Evolutionary conservation across 2,329 filamentous ascomycete genomes (phyloP).

Genomic region (Volutella citrinella): DNA sequence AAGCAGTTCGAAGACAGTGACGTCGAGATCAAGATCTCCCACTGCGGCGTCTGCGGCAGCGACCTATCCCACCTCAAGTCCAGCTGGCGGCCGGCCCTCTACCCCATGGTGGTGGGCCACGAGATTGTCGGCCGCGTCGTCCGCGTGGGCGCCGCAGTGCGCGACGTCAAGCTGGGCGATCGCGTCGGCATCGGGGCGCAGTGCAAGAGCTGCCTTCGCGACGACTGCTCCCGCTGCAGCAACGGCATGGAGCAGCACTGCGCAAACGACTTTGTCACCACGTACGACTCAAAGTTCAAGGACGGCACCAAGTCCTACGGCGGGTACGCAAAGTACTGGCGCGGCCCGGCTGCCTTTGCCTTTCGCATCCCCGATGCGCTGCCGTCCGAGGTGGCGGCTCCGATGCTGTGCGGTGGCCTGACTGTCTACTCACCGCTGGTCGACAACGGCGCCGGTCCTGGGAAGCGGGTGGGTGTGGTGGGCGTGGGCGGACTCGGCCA

Average conservation of each 20-base stretch:
- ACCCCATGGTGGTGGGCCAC: conserved; percentile 55
- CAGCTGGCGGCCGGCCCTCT: conserved; percentile 43
- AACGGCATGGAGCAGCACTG: conserved; percentile 42
- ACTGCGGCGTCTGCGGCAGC: conserved; percentile 63
- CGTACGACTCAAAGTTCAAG: conserved; percentile 51
- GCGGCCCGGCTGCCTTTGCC: too few relatives aligned
- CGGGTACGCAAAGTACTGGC: too few relatives aligned
- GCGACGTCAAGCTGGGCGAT: conserved; percentile 55
- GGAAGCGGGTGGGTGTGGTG: too few relatives aligned
- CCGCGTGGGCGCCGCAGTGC: conserved; percentile 48
- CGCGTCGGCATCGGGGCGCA: conserved; percentile 63
- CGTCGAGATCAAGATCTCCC: conserved; percentile 60
- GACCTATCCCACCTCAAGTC: conserved; percentile 56
- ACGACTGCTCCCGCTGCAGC: conserved; percentile 40
- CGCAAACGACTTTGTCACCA: conserved; percentile 37
- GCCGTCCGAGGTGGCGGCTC: too few relatives aligned
- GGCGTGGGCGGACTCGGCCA: too few relatives aligned
- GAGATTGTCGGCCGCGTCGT: conserved; percentile 61
- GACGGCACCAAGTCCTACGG: too few relatives aligned
- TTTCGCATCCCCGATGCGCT: too few relatives aligned
- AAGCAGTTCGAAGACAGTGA: conserved; percentile 63
- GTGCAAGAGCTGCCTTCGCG: conserved; percentile 47
- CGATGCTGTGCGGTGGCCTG: too few relatives aligned
- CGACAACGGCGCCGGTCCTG: too few relatives aligned
- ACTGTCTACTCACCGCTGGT: too few relatives aligned